Percentiles rank a stretch among this genome's conserved stretches.
phyloP scores from a whole-genome alignment of 1,284 basidiomycete genomes.

The Athelia psychrophila region DNA sequence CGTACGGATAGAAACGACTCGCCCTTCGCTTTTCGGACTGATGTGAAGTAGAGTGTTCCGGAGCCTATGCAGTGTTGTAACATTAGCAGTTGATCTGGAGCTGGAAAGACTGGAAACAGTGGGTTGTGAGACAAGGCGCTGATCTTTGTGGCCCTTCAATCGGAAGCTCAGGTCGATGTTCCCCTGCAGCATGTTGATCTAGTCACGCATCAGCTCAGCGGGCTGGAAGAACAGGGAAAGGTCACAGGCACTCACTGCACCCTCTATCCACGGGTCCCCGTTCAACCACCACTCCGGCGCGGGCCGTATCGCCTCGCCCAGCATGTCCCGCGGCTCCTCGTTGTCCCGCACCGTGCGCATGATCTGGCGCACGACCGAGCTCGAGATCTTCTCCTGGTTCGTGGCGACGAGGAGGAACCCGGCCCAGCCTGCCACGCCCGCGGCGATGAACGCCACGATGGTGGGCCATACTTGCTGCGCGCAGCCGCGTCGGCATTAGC shows the following conservation, averaged over 20 bases:
- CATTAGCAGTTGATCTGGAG: not conserved
- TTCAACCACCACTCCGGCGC: slow-evolving; percentile 78
- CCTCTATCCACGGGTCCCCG: slow-evolving; percentile 69
- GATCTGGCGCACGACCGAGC: slow-evolving; percentile 68
- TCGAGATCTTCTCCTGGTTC: slow-evolving; percentile 77
- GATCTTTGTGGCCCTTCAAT: slow-evolving; percentile 68
- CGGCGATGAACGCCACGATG: slow-evolving; percentile 43
- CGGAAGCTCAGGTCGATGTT: slow-evolving; percentile 76
- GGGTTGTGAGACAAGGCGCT: too few species aligned
- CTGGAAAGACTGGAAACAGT: too few species aligned
- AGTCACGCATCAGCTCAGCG: not conserved
- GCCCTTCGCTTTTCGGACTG: slow-evolving; percentile 75
- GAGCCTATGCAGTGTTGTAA: too few species aligned
- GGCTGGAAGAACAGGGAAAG: not conserved
- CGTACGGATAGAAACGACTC: slow-evolving; percentile 64
- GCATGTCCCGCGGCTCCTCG: slow-evolving; percentile 41
- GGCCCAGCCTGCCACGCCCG: slow-evolving; percentile 63
- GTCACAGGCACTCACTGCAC: slow-evolving; percentile 55
- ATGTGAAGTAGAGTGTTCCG: slow-evolving; percentile 79
- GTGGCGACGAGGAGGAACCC: slow-evolving; percentile 66
- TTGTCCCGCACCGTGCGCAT: slow-evolving; percentile 55
- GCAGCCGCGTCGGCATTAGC: not conserved
- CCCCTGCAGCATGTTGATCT: slow-evolving; percentile 75
- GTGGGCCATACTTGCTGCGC: slow-evolving; percentile 56
- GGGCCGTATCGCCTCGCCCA: slow-evolving; percentile 69